Evolutionary conservation across 257 asterid genomes (phyloP).

Genomic region (Dorcoceras hygrometricum): DNA sequence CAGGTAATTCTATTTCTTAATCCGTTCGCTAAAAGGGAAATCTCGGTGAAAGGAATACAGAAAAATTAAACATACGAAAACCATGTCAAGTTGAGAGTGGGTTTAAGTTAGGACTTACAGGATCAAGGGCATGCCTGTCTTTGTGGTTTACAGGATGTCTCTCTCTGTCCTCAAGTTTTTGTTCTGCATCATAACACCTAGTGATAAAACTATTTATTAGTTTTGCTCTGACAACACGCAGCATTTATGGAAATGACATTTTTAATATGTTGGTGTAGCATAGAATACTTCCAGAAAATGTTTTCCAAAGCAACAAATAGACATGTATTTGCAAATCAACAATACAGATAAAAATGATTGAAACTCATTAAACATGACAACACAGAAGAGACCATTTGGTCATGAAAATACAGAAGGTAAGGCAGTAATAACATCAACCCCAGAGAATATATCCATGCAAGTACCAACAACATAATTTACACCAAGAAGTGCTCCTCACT

Average conservation of each 20-base stretch:
- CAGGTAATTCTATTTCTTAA: conserved; percentile 28
- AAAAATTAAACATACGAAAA: neutral
- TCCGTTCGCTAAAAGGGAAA: conserved; percentile 18
- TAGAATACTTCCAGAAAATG: neutral
- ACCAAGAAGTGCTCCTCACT: no score
- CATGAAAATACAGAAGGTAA: neutral
- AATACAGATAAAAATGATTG: neutral
- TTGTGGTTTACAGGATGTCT: conserved; percentile 82
- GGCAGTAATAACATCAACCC: neutral
- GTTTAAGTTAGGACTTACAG: conserved; percentile 44
- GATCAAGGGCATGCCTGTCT: conserved; percentile 74
- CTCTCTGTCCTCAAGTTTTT: conserved; percentile 78
- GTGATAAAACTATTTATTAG: conserved; percentile 18
- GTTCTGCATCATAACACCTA: conserved; percentile 91
- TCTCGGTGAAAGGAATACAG: neutral
- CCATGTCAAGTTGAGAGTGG: neutral
- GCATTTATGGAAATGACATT: conserved; percentile 10
- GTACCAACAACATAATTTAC: neutral
- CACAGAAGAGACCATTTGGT: neutral
- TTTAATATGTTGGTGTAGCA: neutral
- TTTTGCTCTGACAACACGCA: conserved; percentile 2
- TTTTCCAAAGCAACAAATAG: no score
- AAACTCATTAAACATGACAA: neutral
- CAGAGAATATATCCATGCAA: neutral
- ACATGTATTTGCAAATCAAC: no score